Conservation (phyloP, 768 basidiomycete species). For the Leccinum disarticulatum region DNA sequence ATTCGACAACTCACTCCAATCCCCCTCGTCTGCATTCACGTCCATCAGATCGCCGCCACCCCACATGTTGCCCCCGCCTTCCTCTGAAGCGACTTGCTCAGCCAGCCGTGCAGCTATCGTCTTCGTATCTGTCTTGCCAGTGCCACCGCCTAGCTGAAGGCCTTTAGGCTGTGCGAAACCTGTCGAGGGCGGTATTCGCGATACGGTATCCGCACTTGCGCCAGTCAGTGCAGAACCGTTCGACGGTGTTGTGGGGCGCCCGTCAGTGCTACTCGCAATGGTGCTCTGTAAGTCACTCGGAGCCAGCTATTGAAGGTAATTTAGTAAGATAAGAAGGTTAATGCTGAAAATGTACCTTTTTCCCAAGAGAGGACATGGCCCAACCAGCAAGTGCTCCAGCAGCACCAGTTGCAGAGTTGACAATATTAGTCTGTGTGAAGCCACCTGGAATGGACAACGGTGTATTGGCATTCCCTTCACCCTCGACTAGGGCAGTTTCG, state of each 20-base stretch:
- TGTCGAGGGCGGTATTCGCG: constrained; percentile 11
- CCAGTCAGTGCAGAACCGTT: neutral
- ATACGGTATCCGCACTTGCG: neutral
- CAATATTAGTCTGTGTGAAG: constrained; percentile 44
- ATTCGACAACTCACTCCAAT: constrained; percentile 76
- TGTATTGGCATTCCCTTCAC: constrained; percentile 33
- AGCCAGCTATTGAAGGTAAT: constrained; percentile 49
- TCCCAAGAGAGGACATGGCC: constrained; percentile 90
- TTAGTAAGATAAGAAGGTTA: neutral
- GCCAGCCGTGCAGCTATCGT: constrained; percentile 53
- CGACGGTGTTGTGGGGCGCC: constrained; percentile 43
- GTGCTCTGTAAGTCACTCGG: constrained; percentile 70
- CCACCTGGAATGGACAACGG: constrained; percentile 31
- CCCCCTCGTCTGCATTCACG: constrained; percentile 88
- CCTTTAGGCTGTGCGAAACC: constrained; percentile 47
- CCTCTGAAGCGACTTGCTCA: constrained; percentile 50
- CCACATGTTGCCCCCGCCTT: constrained; percentile 56
- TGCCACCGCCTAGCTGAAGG: constrained; percentile 62
- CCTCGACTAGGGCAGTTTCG: constrained; percentile 48
- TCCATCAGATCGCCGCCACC: constrained; percentile 85
- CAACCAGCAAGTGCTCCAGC: constrained; percentile 92
- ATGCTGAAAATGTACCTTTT: constrained; percentile 51
- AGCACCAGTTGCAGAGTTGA: constrained; percentile 86
- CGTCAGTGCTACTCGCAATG: constrained; percentile 46
- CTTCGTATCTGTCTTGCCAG: constrained; percentile 42